Conservation (phyloP, 305 asterid species). For the Fraxinus nigra region DNA sequence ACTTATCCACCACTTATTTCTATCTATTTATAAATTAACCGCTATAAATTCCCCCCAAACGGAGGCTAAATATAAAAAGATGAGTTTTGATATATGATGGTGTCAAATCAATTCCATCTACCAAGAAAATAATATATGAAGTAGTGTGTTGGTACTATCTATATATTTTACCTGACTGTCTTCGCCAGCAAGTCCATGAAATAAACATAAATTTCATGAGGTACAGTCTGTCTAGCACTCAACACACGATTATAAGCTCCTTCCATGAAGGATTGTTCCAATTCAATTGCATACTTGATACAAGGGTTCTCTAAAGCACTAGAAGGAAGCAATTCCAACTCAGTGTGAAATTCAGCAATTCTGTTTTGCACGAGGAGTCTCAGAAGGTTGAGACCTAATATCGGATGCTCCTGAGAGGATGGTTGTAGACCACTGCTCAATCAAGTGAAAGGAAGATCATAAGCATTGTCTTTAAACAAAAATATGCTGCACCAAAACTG, state of each 20-base stretch:
- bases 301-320: constrained; percentile 85
- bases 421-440: constrained; percentile 71
- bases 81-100: background rate
- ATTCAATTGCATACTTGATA: constrained; percentile 89
- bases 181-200: constrained; percentile 97
- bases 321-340: constrained; percentile 79
- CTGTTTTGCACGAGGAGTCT: constrained; percentile 96
- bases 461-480: constrained; percentile 9
- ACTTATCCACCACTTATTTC: background rate
- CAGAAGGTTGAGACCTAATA: constrained; percentile 94
- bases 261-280: constrained; percentile 99
- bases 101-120: background rate
- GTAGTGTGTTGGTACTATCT: background rate
- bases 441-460: constrained; percentile 32
- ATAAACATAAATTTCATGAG: constrained; percentile 40
- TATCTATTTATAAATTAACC: background rate
- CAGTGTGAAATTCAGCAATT: constrained; percentile 97
- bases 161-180: constrained; percentile 68
- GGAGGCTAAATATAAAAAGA: background rate
- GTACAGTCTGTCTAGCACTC: constrained; percentile 52
- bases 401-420: constrained; percentile 86
- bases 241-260: constrained; percentile 97
- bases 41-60: background rate
- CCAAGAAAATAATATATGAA: background rate
- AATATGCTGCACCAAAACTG: background rate